Base-by-base conservation (phyloP, 371 early-diverging fungal species). In the Mucor indicus region DNA sequence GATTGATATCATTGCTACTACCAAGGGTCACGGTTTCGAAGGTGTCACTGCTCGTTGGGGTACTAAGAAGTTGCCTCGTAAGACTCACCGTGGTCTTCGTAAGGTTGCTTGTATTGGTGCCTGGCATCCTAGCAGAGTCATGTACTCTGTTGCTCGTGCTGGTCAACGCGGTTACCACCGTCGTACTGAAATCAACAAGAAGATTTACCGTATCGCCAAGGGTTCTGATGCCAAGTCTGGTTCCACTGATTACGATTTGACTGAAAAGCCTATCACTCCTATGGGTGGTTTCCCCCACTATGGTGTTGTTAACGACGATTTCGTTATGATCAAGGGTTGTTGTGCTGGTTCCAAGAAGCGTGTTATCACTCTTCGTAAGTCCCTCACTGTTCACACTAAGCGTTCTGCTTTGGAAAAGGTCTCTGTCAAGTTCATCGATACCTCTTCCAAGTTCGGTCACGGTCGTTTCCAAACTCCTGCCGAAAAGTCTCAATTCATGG, bases 71-170 rank as follows among this genome's bases (percentile, higher is more conserved):
- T 91, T 98, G 57, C 99, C 99, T 50, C 89, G 99, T 79, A 99
- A 99, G 93, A 98, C 99, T 39, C 98, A 98, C 82, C 94, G 94
- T 80, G 99, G 99, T 93, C 89, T 96, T 62, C 92, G 99, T 72
- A 99, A 99, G 91, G 99, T 99, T 59, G 99, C 99, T 63, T 99
- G 99, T 91, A 99, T 99, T 72, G 99, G 99, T 78, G 99, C 99
- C 57, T 99, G 99, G 99, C 99, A 99, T 87, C 99, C 99, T 74
- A 84, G 92, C 68, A 90, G 98, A 59, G 99, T 99, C 80, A 95
- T 98, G 97, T 98, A 85, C 90, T 93, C 99, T 48, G 99, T 99
- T 63, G 93, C 99, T 53, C 95, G 99, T 79, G 97, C 99, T 63
- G 99, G 99, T 92, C 99, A 99, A 86, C 85, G 92, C 75, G 99